Evolutionary conservation across 1,284 basidiomycete species (phyloP), one percentile per base, ranked within the genome.

Genomic region (Rhodofomes roseus): DNA sequence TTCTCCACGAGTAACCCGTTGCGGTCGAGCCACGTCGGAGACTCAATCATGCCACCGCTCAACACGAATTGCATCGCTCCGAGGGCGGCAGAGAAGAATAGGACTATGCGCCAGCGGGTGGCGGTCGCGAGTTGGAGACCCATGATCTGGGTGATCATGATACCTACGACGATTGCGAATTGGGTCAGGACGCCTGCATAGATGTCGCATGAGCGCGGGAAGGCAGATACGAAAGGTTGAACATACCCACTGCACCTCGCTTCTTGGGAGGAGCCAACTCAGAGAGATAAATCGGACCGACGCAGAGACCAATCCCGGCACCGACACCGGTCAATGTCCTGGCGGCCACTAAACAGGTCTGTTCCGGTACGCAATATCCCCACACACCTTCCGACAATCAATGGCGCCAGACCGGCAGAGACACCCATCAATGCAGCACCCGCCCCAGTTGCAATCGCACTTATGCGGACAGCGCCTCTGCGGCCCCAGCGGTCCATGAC

Each of bases 241-340:
- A 72, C 79, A 56, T 65, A 84, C 90, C 91, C 60, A 92, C 77
- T 56, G 80, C 86, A n/a, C 91, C 91, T 65, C 83, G 84, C 53
- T 92, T 86, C 60, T 79, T 79, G 4, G 85, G 76, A 0, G 91
- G 92, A 0, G 93, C 85, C 14, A 96, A 87, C 70, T 93, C 90
- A 9, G 91, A 84, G 36, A 96, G 80, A 74, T 88, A 96, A 50
- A 96, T 84, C 8, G 95, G 94, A 0, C 87, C 86, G n/a, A 94
- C 83, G 66, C 93, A 96, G 4, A 96, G 79, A 20, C 90, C 93
- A 55, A 96, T 75, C 25, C 95, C 95, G 36, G 91, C 88, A 11
- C 88, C 89, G 8, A 94, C 67, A 11, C 95, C 95, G 11, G 89
- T 84, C 22, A 95, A 69, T 58, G 93, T 80, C 64, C 92, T 94